These are phyloP conservation scores for Kickxella alabastrina DNA, from an alignment of 192 early-diverging fungal species.

Conservation along the genomic window DNA sequence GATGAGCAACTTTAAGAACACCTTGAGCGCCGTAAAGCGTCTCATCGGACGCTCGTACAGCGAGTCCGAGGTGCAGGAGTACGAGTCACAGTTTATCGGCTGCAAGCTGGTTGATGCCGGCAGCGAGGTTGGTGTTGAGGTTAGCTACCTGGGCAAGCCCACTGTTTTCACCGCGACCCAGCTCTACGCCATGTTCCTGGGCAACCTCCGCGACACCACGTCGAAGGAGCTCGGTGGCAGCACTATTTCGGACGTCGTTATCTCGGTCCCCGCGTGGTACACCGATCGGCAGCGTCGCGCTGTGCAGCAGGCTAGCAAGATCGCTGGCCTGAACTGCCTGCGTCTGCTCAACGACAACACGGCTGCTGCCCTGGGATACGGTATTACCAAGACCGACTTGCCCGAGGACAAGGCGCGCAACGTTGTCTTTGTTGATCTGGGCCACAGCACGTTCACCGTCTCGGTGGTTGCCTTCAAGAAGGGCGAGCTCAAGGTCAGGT, in stretches of 20 bases:
- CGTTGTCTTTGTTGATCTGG: conserved; percentile 92
- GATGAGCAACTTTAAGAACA: conserved; percentile 97
- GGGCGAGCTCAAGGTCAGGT: conserved; percentile 91
- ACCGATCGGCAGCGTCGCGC: conserved; percentile 89
- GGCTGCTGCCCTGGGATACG: conserved; percentile 92
- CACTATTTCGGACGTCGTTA: conserved; percentile 89
- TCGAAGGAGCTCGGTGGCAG: conserved; percentile 74
- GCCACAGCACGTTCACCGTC: conserved; percentile 81
- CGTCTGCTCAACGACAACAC: conserved; percentile 92
- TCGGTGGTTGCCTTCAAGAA: conserved; percentile 89
- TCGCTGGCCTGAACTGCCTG: conserved; percentile 86
- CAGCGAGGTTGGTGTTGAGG: conserved; percentile 83
- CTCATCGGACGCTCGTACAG: conserved; percentile 79
- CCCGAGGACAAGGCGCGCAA: conserved; percentile 90
- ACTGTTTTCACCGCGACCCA: conserved; percentile 82
- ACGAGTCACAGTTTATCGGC: conserved; percentile 82
- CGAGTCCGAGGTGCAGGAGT: conserved; percentile 78
- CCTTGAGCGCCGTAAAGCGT: conserved; percentile 86
- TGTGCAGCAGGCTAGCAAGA: conserved; percentile 79
- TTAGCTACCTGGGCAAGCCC: conserved; percentile 75
- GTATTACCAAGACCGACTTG: conserved; percentile 96
- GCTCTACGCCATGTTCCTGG: conserved; percentile 90
- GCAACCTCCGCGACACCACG: conserved; percentile 88
- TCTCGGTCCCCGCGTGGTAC: conserved; percentile 94
- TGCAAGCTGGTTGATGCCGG: conserved; percentile 73